Evolutionary conservation across 1,284 basidiomycete species (phyloP), one percentile per base, ranked within the genome.

Genomic region (Trametes pubescens): DNA sequence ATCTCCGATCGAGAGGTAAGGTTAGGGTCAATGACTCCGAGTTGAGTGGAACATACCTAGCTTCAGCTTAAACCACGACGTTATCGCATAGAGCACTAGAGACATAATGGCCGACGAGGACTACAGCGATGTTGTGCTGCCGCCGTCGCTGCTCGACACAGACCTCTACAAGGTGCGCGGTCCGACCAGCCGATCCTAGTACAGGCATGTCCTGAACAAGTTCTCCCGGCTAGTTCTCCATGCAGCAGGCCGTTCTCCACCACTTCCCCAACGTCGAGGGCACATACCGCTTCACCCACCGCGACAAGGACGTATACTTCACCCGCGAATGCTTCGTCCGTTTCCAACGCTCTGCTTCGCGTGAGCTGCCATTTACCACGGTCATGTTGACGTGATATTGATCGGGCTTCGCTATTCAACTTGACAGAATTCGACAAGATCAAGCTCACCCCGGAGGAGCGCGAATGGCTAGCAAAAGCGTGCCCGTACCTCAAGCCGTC

Each of bases 221-320:
- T 56, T 55, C 65, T 57, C 37, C 21, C 24, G 43, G 59, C 24
- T 14, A 40, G 94, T 82, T 99, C 57, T 96, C 96, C 0, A 99
- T 99, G 97, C 97, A 99, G 79, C 94, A 98, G 78, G 96, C 95
- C 0, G 90, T 99, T 13, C 75, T 92, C 61, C 83, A 86, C n/a
- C 88, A 92, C 71, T 98, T 95, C 72, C 91, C 92, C 2, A 77
- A 87, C 58, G 84, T 87, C 0, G 73, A 83, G 18, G 89, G 88
- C 11, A 86, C 86, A 1, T 95, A 96, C 79, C 85, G 84, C 51
- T 99, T 99, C 78, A 96, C 91, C 1, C 95, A 98, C 76, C 89
- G 97, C 54, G 87, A 90, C 66, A 81, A 82, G 47, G 78, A 86
- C 43, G 89, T 89, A 69, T 79, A 83, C 26, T 99, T 99, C 80